Evolutionary conservation across 306 rosid species (phyloP).

Genomic region (Cucurbita pepo): DNA sequence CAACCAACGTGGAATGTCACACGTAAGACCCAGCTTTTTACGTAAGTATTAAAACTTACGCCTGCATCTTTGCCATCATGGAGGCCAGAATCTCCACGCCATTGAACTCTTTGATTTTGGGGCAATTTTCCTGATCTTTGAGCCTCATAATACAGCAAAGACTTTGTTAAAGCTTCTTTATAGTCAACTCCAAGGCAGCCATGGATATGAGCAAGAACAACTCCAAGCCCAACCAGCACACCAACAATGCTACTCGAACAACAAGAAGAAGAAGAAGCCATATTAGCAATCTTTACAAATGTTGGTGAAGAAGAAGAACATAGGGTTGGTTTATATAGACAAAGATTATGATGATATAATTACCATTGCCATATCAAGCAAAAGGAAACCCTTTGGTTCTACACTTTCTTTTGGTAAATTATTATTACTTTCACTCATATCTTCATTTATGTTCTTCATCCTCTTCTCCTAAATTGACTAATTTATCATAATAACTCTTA

Average conservation of each 20-base stretch:
- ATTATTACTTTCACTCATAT: too few relatives aligned
- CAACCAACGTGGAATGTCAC: too few relatives aligned
- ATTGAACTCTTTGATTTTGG: slow-evolving; percentile 22
- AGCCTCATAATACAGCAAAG: slow-evolving; percentile 6
- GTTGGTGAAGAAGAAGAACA: background rate
- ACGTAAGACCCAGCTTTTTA: too few relatives aligned
- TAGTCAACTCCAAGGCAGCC: background rate
- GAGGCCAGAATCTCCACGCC: slow-evolving; percentile 54
- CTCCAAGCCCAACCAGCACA: background rate
- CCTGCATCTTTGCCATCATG: slow-evolving; percentile 28
- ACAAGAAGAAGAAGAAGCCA: background rate
- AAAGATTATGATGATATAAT: background rate
- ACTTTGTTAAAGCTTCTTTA: background rate
- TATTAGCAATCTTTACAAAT: background rate
- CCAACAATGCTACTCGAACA: background rate
- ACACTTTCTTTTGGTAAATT: too few relatives aligned
- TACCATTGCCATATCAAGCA: background rate
- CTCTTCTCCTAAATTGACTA: too few relatives aligned
- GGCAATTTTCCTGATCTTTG: slow-evolving; percentile 40
- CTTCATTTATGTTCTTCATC: too few relatives aligned
- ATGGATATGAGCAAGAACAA: background rate
- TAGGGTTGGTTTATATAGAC: background rate
- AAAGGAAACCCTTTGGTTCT: too few relatives aligned
- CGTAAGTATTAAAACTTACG: slow-evolving; percentile 8
- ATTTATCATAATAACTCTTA: too few relatives aligned